Evolutionary conservation across 345 rosid species (phyloP), one percentile per base, ranked within the genome.

Genomic region (Eucalyptus regnans): DNA sequence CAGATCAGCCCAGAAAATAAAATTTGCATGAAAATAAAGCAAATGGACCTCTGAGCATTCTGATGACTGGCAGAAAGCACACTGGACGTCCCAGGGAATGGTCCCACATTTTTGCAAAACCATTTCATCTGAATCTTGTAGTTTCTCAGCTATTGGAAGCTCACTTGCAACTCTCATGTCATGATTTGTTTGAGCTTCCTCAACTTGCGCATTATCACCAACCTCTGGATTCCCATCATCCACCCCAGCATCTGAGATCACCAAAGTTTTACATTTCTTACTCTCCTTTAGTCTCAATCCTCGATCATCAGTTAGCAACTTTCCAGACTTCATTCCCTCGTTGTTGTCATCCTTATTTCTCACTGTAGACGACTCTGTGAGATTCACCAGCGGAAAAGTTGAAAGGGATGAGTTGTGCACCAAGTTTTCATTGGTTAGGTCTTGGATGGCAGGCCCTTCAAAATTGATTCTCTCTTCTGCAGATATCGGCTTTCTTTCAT

Each of bases 11-110:
- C 44, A 43, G 44, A 58, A 7, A 44, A 68, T 43, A 86, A 79
- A 87, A 50, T 22, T 66, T 51, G 50, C 81, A 88, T 50, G 52
- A 87, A 88, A 48, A 88, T 86, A 50, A 87, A 49, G 51, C 88
- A 88, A 43, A 58, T 49, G 81, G 89, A 97, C 99, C 99, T 97
- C 97, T 22, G 98, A 93, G 60, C 90, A 93, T 54, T 94, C 94
- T 25, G 96, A 90, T 90, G 98, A 94, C 87, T 89, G 97, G 91
- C 99, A 98, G 91, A 98, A 98, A 84, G 96, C 95, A 90, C 99
- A 98, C 89, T 91, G 89, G 86, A 86, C 43, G 88, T 90, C 90
- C 22, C 12, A 22, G 20, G 80, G 13, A 76, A 86, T 76, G n/a
- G 90, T 88, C 86, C 92, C 91, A 88, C 96, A 93, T 90, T 90